Percentiles rank a stretch among this genome's conserved stretches.
phyloP scores from a whole-genome alignment of 1,139 yeast species.

The Nakaseomyces bracarensis region DNA sequence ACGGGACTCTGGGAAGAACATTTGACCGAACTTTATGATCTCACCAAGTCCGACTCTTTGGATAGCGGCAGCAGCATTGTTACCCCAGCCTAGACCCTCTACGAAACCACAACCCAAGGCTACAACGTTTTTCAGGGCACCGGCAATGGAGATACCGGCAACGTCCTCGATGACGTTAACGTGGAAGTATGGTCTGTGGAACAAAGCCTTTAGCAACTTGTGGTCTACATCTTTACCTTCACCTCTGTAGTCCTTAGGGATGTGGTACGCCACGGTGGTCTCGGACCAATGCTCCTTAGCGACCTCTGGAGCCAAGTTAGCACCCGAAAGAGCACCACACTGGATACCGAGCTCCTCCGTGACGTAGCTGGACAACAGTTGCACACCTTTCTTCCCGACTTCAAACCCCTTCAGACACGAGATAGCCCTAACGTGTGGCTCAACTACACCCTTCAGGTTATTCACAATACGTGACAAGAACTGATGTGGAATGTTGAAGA shows the following conservation, averaged over 20 bases:
- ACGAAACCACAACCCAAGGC: slow-evolving; percentile 95
- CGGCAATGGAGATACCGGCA: slow-evolving; percentile 89
- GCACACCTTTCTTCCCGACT: slow-evolving; percentile 71
- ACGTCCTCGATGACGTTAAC: slow-evolving; percentile 83
- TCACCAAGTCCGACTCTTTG: slow-evolving; percentile 91
- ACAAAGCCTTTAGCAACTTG: slow-evolving; percentile 56
- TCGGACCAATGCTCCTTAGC: slow-evolving; percentile 92
- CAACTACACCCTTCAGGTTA: slow-evolving; percentile 68
- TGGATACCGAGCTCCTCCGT: slow-evolving; percentile 69
- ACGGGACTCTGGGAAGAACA: slow-evolving; percentile 60
- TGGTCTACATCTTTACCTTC: slow-evolving; percentile 67
- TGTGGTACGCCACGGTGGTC: slow-evolving; percentile 82
- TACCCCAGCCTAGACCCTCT: slow-evolving; percentile 97
- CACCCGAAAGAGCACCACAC: slow-evolving; percentile 94
- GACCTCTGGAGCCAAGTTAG: slow-evolving; percentile 90
- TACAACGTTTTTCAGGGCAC: slow-evolving; percentile 90
- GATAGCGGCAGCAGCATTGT: slow-evolving; percentile 92
- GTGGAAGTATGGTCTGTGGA: slow-evolving; percentile 95
- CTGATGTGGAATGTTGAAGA: slow-evolving; percentile 93
- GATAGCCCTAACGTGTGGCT: slow-evolving; percentile 66
- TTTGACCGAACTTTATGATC: slow-evolving; percentile 74
- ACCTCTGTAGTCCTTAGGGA: slow-evolving; percentile 62
- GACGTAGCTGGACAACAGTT: slow-evolving; percentile 66
- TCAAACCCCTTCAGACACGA: slow-evolving; percentile 92
- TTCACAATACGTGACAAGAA: slow-evolving; percentile 65